phyloP scores from a whole-genome alignment of 2,329 filamentous ascomycete species.

The Dothistroma septosporum region DNA sequence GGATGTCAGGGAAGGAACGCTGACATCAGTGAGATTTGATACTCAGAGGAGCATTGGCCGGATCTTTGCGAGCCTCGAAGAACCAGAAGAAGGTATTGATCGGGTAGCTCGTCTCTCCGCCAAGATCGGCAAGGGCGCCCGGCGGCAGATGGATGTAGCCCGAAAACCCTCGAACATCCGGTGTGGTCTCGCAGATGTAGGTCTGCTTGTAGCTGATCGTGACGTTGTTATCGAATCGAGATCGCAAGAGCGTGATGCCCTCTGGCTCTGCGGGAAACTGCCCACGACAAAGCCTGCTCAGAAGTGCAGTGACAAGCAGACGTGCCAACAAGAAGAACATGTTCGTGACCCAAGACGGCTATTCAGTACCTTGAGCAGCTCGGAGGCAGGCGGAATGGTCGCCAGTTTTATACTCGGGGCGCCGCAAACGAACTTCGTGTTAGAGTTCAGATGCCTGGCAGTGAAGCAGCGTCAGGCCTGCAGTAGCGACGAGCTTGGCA shows the following conservation, averaged over 20 bases:
- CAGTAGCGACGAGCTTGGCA: not conserved
- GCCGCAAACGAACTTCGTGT: not conserved
- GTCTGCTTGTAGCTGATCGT: conserved; percentile 21
- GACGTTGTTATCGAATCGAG: conserved; percentile 11
- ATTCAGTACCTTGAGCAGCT: no score
- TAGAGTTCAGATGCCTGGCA: not conserved
- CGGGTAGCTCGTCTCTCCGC: not conserved
- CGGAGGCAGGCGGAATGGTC: no score
- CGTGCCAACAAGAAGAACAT: no score
- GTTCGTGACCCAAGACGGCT: no score
- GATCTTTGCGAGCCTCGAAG: conserved; percentile 46
- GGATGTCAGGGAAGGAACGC: no score
- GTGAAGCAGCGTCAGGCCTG: not conserved
- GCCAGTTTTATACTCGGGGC: not conserved
- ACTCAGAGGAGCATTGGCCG: conserved; percentile 44
- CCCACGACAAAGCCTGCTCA: no score
- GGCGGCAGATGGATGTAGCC: conserved; percentile 54
- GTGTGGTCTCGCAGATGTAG: conserved; percentile 53
- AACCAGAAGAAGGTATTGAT: conserved; percentile 35
- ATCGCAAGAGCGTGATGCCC: conserved; percentile 7
- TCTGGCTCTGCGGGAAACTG: conserved; percentile 17
- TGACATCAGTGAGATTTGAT: no score
- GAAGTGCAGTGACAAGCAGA: no score
- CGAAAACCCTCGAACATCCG: conserved; percentile 54
- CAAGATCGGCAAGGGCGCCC: not conserved